These are phyloP conservation scores for Salvia sclarea DNA, from an alignment of 305 asterid genomes.

Conservation along the genomic window DNA sequence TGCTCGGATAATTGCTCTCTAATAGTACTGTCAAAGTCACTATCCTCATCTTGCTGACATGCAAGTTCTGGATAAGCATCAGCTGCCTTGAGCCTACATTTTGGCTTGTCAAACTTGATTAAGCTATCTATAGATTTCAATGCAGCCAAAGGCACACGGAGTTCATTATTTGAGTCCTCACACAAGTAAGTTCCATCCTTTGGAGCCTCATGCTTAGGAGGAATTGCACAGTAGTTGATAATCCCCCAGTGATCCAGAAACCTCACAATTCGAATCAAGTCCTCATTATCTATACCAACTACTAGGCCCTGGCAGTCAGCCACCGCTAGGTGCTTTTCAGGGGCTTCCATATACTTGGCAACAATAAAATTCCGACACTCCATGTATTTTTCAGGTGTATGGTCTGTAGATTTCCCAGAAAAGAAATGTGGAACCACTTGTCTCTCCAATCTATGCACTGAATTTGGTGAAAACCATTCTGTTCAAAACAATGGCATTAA, in stretches of 20 bases:
- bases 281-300: conserved; percentile 65
- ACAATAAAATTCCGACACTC: conserved; percentile 81
- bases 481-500: conserved; percentile 35
- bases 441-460: conserved; percentile 96
- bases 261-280: conserved; percentile 74
- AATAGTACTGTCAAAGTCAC: conserved; percentile 69
- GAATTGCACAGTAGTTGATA: conserved; percentile 82
- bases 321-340: conserved; percentile 67
- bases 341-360: conserved; percentile 90
- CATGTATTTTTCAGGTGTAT: conserved; percentile 92
- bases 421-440: conserved; percentile 99
- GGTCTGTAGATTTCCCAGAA: conserved; percentile 81
- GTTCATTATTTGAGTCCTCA: conserved; percentile 78
- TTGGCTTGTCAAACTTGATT: conserved; percentile 87
- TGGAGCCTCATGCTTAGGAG: conserved; percentile 50
- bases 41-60: conserved; percentile 44
- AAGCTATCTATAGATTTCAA: conserved; percentile 88
- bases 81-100: conserved; percentile 68
- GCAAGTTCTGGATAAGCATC: conserved; percentile 80
- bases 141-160: conserved; percentile 80
- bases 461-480: conserved; percentile 95
- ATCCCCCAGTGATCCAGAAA: conserved; percentile 99
- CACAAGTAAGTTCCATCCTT: conserved; percentile 63
- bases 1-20: conserved; percentile 75
- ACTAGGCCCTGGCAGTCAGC: conserved; percentile 74